Percentiles rank a stretch among this genome's conserved stretches.
phyloP scores from a whole-genome alignment of 1,284 basidiomycete species.

The Ceratobasidium sp. region DNA sequence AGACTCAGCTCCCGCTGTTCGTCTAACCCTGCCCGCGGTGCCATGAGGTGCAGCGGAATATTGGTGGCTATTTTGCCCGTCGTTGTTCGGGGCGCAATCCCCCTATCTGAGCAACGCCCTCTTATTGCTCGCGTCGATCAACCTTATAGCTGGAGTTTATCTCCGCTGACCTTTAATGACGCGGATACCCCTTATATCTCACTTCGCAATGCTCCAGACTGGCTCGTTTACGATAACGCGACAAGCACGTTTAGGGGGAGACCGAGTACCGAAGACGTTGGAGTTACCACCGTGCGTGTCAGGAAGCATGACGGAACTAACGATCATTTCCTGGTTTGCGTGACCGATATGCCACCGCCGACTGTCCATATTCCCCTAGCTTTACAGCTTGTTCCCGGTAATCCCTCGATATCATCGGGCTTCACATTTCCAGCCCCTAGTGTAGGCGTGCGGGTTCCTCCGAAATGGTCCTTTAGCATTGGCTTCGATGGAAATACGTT shows the following conservation, averaged over 20 bases:
- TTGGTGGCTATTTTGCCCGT: constrained; percentile 23
- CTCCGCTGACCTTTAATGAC: constrained; percentile 37
- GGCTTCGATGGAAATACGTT: constrained; percentile 80
- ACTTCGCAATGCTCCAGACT: constrained; percentile 37
- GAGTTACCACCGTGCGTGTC: constrained; percentile 42
- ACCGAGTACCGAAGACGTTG: constrained; percentile 30
- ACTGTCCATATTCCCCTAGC: constrained; percentile 62
- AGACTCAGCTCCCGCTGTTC: background rate
- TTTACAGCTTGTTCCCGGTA: constrained; percentile 65
- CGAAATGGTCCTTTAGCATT: constrained; percentile 89
- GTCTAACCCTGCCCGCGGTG: background rate
- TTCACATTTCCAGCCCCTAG: constrained; percentile 57
- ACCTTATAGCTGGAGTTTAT: constrained; percentile 63
- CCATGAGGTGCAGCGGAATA: background rate
- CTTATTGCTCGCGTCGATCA: constrained; percentile 53
- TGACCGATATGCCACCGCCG: constrained; percentile 64
- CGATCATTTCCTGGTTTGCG: constrained; percentile 65
- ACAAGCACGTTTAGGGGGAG: constrained; percentile 42
- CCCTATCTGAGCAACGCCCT: constrained; percentile 48
- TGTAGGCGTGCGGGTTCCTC: constrained; percentile 69
- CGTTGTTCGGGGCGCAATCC: constrained; percentile 29
- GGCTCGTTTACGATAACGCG: constrained; percentile 38
- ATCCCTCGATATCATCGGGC: constrained; percentile 71
- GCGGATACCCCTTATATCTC: constrained; percentile 27
- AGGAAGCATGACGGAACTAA: constrained; percentile 50